phyloP scores from a whole-genome alignment of 768 basidiomycete genomes.

The Russula griseocarnosa region DNA sequence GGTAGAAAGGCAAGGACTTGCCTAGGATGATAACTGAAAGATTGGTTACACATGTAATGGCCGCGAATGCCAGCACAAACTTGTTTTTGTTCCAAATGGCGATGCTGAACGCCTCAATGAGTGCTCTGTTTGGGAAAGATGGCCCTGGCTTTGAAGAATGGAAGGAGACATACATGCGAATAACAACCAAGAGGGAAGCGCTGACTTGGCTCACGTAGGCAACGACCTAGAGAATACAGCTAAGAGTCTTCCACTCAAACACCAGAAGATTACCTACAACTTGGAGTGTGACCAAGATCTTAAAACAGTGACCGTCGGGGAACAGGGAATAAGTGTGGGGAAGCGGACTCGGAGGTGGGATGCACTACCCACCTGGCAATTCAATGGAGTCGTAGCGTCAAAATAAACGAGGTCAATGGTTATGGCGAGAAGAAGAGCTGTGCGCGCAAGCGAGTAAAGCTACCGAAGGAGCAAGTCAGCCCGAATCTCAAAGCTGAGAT shows the following conservation, averaged over 20 bases:
- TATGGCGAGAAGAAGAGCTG: not conserved
- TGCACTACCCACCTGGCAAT: not conserved
- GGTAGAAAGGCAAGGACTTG: not conserved
- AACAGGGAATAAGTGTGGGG: too few species aligned
- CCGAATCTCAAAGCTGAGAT: too few species aligned
- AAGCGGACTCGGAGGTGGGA: not conserved
- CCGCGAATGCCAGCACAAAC: not conserved
- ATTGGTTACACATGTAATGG: not conserved
- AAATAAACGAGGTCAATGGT: not conserved
- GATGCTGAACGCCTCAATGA: not conserved
- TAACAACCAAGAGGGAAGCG: too few species aligned
- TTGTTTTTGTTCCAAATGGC: not conserved
- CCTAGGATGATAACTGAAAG: not conserved
- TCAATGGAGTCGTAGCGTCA: not conserved
- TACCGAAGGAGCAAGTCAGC: not conserved
- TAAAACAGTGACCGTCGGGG: too few species aligned
- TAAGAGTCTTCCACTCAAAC: not conserved
- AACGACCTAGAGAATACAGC: too few species aligned
- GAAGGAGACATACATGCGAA: not conserved
- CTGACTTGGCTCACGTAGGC: too few species aligned
- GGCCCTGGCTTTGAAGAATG: not conserved
- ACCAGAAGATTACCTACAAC: too few species aligned
- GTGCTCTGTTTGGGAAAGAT: not conserved
- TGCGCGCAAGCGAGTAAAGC: not conserved
- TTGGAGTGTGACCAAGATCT: too few species aligned